Conservation (phyloP, 2,329 filamentous ascomycete genomes). For the Volutella citrinella region DNA sequence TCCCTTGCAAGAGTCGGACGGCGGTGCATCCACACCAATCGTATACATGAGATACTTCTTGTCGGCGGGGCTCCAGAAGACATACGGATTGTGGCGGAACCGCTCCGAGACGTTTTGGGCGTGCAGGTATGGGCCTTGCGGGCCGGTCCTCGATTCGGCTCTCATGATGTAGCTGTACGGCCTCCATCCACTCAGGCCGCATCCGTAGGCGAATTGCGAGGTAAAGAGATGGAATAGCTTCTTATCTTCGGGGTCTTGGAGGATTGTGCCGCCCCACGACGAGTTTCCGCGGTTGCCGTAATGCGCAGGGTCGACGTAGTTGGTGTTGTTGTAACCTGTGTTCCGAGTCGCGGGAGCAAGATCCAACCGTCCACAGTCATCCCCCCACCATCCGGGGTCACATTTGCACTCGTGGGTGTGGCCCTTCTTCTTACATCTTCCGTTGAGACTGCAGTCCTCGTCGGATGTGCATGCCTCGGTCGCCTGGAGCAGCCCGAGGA, state of each 20-base stretch:
- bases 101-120: conserved; percentile 36
- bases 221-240: conserved; percentile 43
- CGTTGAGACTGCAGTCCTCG: conserved; percentile 31
- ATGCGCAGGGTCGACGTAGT: too few species aligned
- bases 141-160: conserved; percentile 42
- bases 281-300: conserved; percentile 40
- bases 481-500: too few species aligned
- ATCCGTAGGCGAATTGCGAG: conserved; percentile 43
- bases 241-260: conserved; percentile 38
- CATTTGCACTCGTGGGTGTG: conserved; percentile 17
- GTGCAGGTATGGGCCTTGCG: conserved; percentile 42
- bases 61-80: conserved; percentile 43
- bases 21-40: conserved; percentile 39
- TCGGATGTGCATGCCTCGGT: conserved; percentile 21
- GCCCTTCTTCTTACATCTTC: conserved; percentile 16
- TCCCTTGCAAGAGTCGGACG: too few species aligned
- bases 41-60: conserved; percentile 41
- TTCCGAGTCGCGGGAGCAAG: conserved; percentile 37
- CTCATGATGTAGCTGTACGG: conserved; percentile 43
- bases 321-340: conserved; percentile 46
- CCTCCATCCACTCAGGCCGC: conserved; percentile 45
- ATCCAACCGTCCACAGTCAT: conserved; percentile 44
- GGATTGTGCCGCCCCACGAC: conserved; percentile 46
- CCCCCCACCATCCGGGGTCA: conserved; percentile 42
- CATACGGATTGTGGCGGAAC: conserved; percentile 46